These are phyloP conservation scores for Escovopsis sp. DNA, from an alignment of 2,329 filamentous ascomycete genomes.

Conservation along the genomic window DNA sequence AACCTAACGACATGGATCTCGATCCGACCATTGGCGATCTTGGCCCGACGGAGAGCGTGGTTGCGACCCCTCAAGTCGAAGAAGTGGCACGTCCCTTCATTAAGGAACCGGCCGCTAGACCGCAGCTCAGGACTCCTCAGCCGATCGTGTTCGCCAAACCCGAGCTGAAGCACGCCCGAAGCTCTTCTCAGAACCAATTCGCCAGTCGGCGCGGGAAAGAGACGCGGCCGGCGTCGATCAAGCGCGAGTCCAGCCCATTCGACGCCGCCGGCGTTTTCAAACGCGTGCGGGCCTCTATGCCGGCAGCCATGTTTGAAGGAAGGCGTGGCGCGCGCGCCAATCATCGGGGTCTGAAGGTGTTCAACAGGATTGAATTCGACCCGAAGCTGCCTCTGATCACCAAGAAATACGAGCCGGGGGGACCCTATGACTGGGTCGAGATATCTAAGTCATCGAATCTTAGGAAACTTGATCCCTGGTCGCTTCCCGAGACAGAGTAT, in stretches of 20 bases:
- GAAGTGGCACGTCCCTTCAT: conserved; percentile 6
- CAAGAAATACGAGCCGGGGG: conserved; percentile 43
- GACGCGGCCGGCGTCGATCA: conserved; percentile 20
- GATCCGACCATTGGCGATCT: conserved; percentile 17
- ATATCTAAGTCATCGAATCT: conserved; percentile 15
- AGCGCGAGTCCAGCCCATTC: conserved; percentile 41
- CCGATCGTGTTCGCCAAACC: conserved; percentile 39
- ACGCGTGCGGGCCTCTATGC: conserved; percentile 34
- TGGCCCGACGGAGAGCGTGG: conserved; percentile 5
- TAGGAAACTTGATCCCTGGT: conserved; percentile 14
- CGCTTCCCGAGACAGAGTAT: conserved; percentile 31
- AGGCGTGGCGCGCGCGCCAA: conserved; percentile 10
- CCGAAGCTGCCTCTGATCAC: conserved; percentile 36
- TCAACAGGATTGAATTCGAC: conserved; percentile 39
- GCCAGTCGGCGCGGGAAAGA: conserved; percentile 15
- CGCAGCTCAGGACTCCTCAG: conserved; percentile 11
- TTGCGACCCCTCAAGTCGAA: conserved; percentile 6
- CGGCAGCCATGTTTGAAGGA: conserved; percentile 7
- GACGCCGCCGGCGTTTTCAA: conserved; percentile 44
- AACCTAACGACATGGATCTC: conserved; percentile 27
- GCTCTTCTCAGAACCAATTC: conserved; percentile 32
- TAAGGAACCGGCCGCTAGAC: conserved; percentile 4
- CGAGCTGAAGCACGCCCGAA: conserved; percentile 42
- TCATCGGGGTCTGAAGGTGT: conserved; percentile 29
- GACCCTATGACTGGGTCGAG: conserved; percentile 32